phyloP scores from a whole-genome alignment of 257 asterid species.

The Phtheirospermum japonicum region DNA sequence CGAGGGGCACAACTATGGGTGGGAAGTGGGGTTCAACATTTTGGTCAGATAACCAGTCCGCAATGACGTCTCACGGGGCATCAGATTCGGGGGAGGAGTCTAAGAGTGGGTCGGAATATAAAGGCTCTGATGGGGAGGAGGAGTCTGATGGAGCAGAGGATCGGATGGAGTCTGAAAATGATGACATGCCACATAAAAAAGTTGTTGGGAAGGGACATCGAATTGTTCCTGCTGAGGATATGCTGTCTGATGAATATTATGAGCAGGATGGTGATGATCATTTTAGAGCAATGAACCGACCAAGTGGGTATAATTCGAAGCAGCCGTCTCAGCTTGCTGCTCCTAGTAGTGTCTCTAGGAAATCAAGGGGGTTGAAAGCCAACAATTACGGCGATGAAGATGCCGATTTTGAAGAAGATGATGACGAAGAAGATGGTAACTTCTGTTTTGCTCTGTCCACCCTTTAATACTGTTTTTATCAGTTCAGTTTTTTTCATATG shows the following conservation, averaged over 20 bases:
- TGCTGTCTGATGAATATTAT: constrained; percentile 96
- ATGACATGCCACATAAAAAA: constrained; percentile 41
- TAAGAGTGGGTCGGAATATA: constrained; percentile 85
- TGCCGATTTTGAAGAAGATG: constrained; percentile 54
- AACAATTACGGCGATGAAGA: constrained; percentile 50
- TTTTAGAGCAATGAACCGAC: constrained; percentile 46
- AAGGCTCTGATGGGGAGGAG: constrained; percentile 77
- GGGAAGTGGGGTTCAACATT: constrained; percentile 88
- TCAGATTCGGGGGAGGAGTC: constrained; percentile 85
- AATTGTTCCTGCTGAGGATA: constrained; percentile 76
- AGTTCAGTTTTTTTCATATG: not conserved
- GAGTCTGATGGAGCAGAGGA: constrained; percentile 61
- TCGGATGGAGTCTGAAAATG: constrained; percentile 55
- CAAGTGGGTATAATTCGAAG: constrained; percentile 56
- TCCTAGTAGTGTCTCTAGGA: constrained; percentile 45
- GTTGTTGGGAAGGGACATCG: constrained; percentile 45
- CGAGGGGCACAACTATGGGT: constrained; percentile 37
- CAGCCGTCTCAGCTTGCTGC: constrained; percentile 44
- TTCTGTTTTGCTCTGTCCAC: constrained; percentile 2
- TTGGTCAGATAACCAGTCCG: constrained; percentile 77
- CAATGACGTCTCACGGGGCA: constrained; percentile 40
- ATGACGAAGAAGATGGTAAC: constrained; percentile 50
- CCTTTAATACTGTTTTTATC: not conserved
- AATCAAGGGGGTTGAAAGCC: constrained; percentile 50
- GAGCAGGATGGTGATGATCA: constrained; percentile 95